Evolutionary conservation across 371 early-diverging fungal genomes (phyloP), one percentile per base, ranked within the genome.

Genomic region (Rhizopus delemar): DNA sequence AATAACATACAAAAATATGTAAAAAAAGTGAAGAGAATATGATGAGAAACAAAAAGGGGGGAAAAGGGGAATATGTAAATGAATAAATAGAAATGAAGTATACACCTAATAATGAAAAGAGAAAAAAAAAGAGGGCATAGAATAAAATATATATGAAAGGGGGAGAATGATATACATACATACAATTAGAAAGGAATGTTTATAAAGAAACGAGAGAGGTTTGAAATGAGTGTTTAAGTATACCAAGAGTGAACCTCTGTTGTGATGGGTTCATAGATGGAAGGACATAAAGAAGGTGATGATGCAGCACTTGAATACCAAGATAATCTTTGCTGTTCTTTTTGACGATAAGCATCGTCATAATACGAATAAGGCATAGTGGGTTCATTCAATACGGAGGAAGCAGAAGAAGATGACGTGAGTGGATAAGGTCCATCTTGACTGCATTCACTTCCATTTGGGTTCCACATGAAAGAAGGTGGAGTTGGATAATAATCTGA

Each of bases 221-320:
- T 39, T 39, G 1, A 9, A 9, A 31, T 32, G 32, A 39, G 41
- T 5, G 45, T 15, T 16, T 55, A 55, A 33, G 33, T 29, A 32
- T 45, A n/a, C 56, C 56, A 48, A 29, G 48, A 28, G 28, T 48
- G 43, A 32, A 34, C 29, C 33, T 55, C 56, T 16, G 29, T 4
- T n/a, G 31, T 11, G n/a, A 13, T 11, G 0, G 41, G 56, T 46
- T 55, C 56, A 43, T 41, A 43, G 8, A 55, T 43, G 22, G 56
- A 43, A 9, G 56, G 22, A 15, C 48, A 48, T 48, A 48, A 29
- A 29, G 22, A 28, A 43, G 43, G 43, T n/a, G 43, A 43, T 13
- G 43, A 43, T 6, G 43, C 43, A n/a, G 43, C 43, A 43, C 43
- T 43, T 43, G 43, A 43, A 43, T 43, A 53, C 53, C 53, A 53